Evolutionary conservation across 805 yeast genomes (phyloP).

Genomic region (Yamadazyma phyllophila): DNA sequence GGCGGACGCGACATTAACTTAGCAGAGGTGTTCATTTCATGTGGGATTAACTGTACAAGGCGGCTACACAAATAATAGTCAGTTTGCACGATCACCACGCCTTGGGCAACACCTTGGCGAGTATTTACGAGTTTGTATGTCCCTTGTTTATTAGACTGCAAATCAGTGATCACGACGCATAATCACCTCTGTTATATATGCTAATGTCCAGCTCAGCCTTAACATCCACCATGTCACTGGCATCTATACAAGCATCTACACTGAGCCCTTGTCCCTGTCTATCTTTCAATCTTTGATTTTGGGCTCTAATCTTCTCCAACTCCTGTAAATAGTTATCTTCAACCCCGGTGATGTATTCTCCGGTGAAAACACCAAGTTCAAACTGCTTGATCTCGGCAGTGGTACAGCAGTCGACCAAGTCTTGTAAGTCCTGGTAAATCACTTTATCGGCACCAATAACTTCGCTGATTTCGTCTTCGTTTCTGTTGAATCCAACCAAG

Average conservation of each 20-base stretch:
- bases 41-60: too few species aligned
- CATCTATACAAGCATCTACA: constrained; percentile 42
- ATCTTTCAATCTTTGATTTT: constrained; percentile 53
- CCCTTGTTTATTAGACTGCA: background rate
- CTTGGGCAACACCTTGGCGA: too few species aligned
- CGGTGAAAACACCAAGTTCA: constrained; percentile 97
- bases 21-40: too few species aligned
- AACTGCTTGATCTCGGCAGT: constrained; percentile 55
- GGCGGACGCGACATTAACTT: too few species aligned
- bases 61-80: too few species aligned
- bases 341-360: constrained; percentile 90
- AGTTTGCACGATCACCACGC: too few species aligned
- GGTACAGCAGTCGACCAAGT: constrained; percentile 76
- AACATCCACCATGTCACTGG: constrained; percentile 53
- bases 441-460: constrained; percentile 89
- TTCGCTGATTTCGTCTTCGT: constrained; percentile 70
- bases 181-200: constrained; percentile 58
- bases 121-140: too few species aligned
- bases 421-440: constrained; percentile 81
- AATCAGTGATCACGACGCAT: constrained; percentile 15
- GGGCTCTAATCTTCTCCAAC: constrained; percentile 79
- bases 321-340: constrained; percentile 79
- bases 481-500: constrained; percentile 79
- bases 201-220: constrained; percentile 74
- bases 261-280: constrained; percentile 37